phyloP scores from a whole-genome alignment of 2,329 filamentous ascomycete genomes.

The Coniosporium tulheliwenetii region DNA sequence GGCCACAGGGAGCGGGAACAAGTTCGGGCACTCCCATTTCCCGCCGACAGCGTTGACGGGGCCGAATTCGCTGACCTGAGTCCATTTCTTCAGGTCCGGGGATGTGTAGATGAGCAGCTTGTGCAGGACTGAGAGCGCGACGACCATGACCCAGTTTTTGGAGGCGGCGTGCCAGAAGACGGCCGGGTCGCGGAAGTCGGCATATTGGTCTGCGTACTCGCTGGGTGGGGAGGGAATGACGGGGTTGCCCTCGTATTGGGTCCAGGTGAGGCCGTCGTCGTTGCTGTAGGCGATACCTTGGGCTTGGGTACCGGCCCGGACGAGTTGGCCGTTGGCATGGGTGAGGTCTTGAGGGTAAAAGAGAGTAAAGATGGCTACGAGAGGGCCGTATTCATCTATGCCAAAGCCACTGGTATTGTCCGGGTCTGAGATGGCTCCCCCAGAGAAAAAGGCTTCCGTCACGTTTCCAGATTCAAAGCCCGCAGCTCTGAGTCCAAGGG shows the following conservation, averaged over 20 bases:
- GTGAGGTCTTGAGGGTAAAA: neutral
- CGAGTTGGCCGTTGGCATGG: neutral
- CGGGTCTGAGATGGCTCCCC: neutral
- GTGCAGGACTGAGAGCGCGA: constrained; percentile 7
- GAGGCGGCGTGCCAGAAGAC: constrained; percentile 11
- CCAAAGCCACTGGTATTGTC: neutral
- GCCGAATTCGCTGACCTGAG: constrained; percentile 10
- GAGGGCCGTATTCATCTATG: neutral
- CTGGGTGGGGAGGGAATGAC: neutral
- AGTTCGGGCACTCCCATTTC: constrained; percentile 15
- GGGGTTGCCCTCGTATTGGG: neutral
- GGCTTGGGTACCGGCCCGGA: neutral
- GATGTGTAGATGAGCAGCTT: constrained; percentile 12
- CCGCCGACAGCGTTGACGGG: constrained; percentile 12
- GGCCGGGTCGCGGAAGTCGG: neutral
- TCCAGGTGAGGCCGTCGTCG: neutral
- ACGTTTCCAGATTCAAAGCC: neutral
- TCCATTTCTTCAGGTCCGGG: constrained; percentile 13
- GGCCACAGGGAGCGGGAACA: constrained; percentile 11
- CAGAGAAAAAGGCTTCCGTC: neutral
- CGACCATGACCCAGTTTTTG: constrained; percentile 10
- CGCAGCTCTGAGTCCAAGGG: neutral
- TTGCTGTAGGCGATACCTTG: constrained; percentile 1
- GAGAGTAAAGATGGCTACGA: neutral
- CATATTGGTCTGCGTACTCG: neutral